Conservation (phyloP, 2,329 filamentous ascomycete genomes). For the Ramularia collo-cygni region DNA sequence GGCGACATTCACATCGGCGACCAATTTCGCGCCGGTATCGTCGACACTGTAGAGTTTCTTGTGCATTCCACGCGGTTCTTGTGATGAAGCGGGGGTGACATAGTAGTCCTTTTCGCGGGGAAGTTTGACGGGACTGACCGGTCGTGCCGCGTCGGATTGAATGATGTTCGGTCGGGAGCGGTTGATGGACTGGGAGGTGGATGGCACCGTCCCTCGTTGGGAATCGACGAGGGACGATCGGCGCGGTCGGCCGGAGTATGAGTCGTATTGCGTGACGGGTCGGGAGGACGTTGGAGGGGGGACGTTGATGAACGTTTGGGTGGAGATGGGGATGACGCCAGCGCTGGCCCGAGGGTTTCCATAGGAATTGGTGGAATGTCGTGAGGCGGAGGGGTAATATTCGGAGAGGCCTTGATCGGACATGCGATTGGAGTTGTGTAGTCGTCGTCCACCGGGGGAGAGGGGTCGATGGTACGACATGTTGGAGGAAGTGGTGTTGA, state of each 20-base stretch:
- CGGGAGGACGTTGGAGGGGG: conserved; percentile 15
- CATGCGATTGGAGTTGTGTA: conserved; percentile 27
- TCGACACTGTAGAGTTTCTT: conserved; percentile 46
- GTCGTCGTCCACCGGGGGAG: conserved; percentile 30
- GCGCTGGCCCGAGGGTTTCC: conserved; percentile 29
- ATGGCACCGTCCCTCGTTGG: conserved; percentile 26
- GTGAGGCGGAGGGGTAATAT: conserved; percentile 21
- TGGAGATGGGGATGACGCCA: conserved; percentile 33
- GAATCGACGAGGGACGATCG: conserved; percentile 38
- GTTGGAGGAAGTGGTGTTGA: conserved; percentile 13
- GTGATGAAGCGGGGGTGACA: conserved; percentile 31
- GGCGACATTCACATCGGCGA: conserved; percentile 32
- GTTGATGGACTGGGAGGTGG: conserved; percentile 21
- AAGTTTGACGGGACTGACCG: conserved; percentile 37
- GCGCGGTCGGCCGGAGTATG: conserved; percentile 40
- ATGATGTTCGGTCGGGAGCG: conserved; percentile 31
- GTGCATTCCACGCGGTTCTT: conserved; percentile 30
- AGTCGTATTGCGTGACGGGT: conserved; percentile 33
- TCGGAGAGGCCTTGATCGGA: conserved; percentile 26
- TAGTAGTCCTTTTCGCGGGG: conserved; percentile 33
- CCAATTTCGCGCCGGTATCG: conserved; percentile 36
- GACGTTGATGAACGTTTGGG: conserved; percentile 30
- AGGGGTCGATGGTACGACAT: conserved; percentile 31
- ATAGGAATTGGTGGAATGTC: conserved; percentile 23
- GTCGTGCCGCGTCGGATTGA: conserved; percentile 28